These are phyloP conservation scores for Claviceps quebecensis DNA, from an alignment of 2,329 filamentous ascomycete species.

Conservation along the genomic window DNA sequence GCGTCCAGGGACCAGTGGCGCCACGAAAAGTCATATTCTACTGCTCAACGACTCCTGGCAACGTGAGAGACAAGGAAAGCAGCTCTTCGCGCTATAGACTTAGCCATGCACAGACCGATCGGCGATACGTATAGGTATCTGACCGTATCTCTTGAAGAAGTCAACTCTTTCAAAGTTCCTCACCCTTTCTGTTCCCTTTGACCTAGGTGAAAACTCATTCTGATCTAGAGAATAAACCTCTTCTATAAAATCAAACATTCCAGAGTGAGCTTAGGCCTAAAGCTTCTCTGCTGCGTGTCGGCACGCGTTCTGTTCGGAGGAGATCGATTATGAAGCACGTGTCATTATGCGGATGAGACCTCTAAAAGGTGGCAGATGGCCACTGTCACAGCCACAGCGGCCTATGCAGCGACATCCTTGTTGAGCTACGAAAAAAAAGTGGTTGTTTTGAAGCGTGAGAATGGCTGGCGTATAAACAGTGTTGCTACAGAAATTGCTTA, in stretches of 20 bases:
- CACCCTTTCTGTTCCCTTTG: neutral
- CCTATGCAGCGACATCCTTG: no score
- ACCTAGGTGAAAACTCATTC: neutral
- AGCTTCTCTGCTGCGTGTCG: neutral
- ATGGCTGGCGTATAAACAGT: no score
- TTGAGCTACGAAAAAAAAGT: neutral
- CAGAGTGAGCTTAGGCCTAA: neutral
- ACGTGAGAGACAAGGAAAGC: conserved; percentile 10
- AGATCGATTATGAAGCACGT: neutral
- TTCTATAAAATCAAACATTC: neutral
- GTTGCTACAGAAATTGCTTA: no score
- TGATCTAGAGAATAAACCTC: no score
- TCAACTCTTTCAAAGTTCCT: neutral
- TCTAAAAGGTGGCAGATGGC: no score
- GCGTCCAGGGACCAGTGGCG: conserved; percentile 19
- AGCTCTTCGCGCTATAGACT: conserved; percentile 3
- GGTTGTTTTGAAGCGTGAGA: no score
- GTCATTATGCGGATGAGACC: neutral
- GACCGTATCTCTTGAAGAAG: neutral
- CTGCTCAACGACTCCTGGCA: conserved; percentile 21
- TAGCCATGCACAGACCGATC: neutral
- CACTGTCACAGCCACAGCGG: neutral
- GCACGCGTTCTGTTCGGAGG: neutral
- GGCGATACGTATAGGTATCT: no score
- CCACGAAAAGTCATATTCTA: conserved; percentile 20